Evolutionary conservation across 2,329 filamentous ascomycete species (phyloP).

Genomic region (Cordyceps farinosa): DNA sequence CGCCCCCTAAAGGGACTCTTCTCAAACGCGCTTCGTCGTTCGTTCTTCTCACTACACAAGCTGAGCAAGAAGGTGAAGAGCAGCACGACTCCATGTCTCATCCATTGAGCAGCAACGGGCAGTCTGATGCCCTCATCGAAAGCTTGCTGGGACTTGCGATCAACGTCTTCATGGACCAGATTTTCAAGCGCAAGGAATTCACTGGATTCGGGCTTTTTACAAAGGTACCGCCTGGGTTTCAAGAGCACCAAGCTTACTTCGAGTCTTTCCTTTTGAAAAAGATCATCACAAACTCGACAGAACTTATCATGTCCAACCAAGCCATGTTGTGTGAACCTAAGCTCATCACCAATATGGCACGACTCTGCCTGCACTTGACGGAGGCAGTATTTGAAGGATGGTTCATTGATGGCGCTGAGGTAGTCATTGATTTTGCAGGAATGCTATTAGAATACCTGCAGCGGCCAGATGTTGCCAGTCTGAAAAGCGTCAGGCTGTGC

Average conservation of each 20-base stretch:
- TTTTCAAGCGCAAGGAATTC: constrained; percentile 86
- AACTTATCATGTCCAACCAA: constrained; percentile 66
- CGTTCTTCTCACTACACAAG: constrained; percentile 74
- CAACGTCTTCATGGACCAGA: constrained; percentile 78
- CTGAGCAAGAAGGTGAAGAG: constrained; percentile 42
- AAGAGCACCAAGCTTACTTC: constrained; percentile 93
- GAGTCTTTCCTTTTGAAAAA: constrained; percentile 83
- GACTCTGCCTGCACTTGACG: constrained; percentile 74
- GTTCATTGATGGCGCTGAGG: constrained; percentile 85
- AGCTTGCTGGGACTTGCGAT: constrained; percentile 74
- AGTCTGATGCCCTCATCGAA: constrained; percentile 64
- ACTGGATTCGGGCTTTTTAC: constrained; percentile 78
- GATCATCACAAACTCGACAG: constrained; percentile 67
- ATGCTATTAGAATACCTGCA: constrained; percentile 85
- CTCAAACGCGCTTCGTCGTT: constrained; percentile 85
- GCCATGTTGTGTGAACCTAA: constrained; percentile 74
- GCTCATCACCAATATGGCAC: constrained; percentile 79
- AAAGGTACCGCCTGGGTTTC: constrained; percentile 86
- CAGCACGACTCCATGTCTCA: constrained; percentile 48
- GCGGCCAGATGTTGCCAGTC: constrained; percentile 70
- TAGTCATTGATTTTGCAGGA: constrained; percentile 81
- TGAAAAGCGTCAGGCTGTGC: constrained; percentile 90
- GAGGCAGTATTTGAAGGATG: constrained; percentile 95
- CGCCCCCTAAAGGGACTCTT: constrained; percentile 53
- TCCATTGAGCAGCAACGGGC: not conserved